A percentile compares a stretch with the other conserved stretches of the same genome.
Conservation (phyloP, 2,329 filamentous ascomycete species). For the Sporothrix luriei region DNA sequence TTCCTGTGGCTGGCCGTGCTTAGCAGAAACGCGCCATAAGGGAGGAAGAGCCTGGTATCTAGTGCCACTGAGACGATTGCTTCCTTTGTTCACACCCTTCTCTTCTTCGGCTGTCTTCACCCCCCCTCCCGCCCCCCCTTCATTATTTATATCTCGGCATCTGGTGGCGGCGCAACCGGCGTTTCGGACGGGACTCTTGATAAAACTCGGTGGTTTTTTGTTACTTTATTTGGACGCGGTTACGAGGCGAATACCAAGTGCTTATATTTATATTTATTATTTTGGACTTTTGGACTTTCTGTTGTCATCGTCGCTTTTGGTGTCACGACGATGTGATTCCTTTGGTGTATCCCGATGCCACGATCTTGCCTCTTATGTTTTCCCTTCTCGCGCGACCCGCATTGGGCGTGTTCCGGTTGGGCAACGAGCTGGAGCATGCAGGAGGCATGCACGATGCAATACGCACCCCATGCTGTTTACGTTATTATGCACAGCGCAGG, state of each 20-base stretch:
- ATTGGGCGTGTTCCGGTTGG: slow-evolving; percentile 26
- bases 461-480: not conserved
- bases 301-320: not conserved
- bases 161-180: slow-evolving; percentile 11
- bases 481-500: slow-evolving; percentile 6
- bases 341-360: not conserved
- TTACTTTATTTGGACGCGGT: not conserved
- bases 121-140: no score
- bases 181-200: not conserved
- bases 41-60: not conserved
- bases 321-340: not conserved
- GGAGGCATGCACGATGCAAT: slow-evolving; percentile 7
- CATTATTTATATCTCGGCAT: slow-evolving; percentile 7
- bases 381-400: not conserved
- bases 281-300: no score
- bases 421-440: not conserved
- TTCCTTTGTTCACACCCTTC: not conserved
- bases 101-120: not conserved
- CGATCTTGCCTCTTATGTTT: no score
- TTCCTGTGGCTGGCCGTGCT: slow-evolving; percentile 27
- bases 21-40: not conserved
- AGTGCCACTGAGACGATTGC: not conserved
- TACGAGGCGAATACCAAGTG: not conserved
- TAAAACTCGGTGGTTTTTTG: slow-evolving; percentile 7
- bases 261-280: not conserved